Percentiles rank a stretch among this genome's conserved stretches.
Evolutionary conservation across 2,329 filamentous ascomycete species (phyloP).

Genomic region (Aureobasidium sp.): DNA sequence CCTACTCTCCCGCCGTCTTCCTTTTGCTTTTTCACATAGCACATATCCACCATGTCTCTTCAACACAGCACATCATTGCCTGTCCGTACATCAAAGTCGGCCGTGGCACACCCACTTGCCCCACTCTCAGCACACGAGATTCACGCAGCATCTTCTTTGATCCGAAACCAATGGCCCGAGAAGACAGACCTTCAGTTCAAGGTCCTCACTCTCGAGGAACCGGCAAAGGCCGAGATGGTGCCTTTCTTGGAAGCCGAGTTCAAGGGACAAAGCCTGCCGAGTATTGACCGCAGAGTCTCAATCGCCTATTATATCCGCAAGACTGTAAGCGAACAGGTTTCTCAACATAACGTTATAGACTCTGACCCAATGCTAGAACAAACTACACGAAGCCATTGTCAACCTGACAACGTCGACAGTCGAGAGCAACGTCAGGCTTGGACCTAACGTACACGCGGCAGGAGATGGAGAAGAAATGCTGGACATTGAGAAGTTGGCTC

Average conservation of each 20-base stretch:
- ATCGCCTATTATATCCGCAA: constrained; percentile 51
- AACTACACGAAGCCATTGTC: constrained; percentile 52
- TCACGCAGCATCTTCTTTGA: constrained; percentile 38
- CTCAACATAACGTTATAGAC: not conserved
- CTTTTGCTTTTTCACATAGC: not conserved
- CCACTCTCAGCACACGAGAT: constrained; percentile 53
- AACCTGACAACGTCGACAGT: constrained; percentile 44
- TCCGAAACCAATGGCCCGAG: constrained; percentile 47
- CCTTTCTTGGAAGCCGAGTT: constrained; percentile 17
- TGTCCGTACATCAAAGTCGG: constrained; percentile 19
- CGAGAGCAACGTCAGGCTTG: constrained; percentile 50
- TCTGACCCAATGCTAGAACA: constrained; percentile 36
- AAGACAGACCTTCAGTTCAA: constrained; percentile 54
- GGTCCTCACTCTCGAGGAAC: constrained; percentile 43
- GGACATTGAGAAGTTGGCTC: constrained; percentile 47
- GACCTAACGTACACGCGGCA: constrained; percentile 48
- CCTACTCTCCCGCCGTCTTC: not conserved
- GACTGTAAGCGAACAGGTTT: constrained; percentile 38
- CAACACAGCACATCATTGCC: constrained; percentile 17
- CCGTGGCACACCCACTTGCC: constrained; percentile 46
- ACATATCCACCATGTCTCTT: constrained; percentile 6
- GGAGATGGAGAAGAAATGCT: constrained; percentile 52
- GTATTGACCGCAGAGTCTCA: constrained; percentile 45
- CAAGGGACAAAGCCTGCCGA: constrained; percentile 47
- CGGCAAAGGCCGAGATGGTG: constrained; percentile 15